Evolutionary conservation across 148 eudicot genomes (phyloP).

Genomic region (Dysphania ambrosioides): DNA sequence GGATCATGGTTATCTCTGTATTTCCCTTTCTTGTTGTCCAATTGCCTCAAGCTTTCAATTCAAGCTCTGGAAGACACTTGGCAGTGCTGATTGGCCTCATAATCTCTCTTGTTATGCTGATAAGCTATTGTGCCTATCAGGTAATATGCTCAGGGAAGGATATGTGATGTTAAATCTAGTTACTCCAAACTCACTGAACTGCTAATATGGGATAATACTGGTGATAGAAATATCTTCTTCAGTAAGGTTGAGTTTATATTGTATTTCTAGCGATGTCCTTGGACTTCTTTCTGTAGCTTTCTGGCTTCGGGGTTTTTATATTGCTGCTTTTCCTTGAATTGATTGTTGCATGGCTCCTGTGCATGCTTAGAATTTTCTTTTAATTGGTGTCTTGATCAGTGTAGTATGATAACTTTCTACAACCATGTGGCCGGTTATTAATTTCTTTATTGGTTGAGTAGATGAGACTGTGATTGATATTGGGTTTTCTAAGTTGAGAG

Average conservation of each 20-base stretch:
- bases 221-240: background rate
- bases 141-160: slow-evolving; percentile 29
- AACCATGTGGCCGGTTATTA: background rate
- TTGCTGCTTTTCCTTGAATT: no score
- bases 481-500: no score
- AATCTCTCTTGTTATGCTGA: slow-evolving; percentile 43
- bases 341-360: no score
- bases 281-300: background rate
- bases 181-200: background rate
- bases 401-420: background rate
- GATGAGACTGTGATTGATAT: background rate
- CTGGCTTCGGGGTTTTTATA: no score
- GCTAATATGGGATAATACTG: background rate
- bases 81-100: slow-evolving; percentile 59
- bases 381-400: background rate
- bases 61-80: slow-evolving; percentile 56
- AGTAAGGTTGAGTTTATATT: background rate
- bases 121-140: slow-evolving; percentile 80
- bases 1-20: slow-evolving; percentile 70
- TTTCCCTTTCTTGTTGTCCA: slow-evolving; percentile 77
- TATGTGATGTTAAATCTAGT: no score
- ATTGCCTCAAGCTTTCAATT: slow-evolving; percentile 57
- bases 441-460: background rate
- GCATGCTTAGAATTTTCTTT: background rate
- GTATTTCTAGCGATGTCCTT: background rate